Percentiles rank a stretch among this genome's conserved stretches.
These are phyloP conservation scores for Kluyveromyces sp. DNA, from an alignment of 1,139 yeast species.

Conservation along the genomic window DNA sequence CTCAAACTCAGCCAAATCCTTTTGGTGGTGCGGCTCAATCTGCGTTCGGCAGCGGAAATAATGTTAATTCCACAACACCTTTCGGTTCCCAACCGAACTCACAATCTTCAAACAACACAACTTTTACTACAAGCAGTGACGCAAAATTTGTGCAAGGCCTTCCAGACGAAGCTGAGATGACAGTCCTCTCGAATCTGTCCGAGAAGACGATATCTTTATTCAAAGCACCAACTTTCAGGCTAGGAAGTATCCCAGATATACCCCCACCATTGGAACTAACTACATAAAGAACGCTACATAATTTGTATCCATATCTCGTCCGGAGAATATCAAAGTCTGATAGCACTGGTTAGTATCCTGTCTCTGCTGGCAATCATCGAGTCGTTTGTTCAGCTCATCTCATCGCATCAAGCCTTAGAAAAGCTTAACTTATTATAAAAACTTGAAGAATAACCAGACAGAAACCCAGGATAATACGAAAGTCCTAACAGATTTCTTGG, in stretches of 20 bases:
- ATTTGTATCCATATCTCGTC: background rate
- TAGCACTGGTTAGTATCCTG: no score
- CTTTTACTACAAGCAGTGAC: background rate
- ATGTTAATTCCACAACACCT: constrained; percentile 11
- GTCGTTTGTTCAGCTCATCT: no score
- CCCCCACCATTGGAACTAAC: constrained; percentile 54
- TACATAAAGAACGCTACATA: background rate
- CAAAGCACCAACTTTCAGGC: constrained; percentile 41
- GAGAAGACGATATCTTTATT: constrained; percentile 44
- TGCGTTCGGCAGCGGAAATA: background rate
- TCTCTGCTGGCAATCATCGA: no score
- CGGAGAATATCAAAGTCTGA: no score
- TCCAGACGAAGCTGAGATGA: constrained; percentile 26
- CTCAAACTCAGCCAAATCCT: background rate
- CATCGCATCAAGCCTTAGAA: background rate
- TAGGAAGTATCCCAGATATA: constrained; percentile 72
- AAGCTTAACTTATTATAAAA: background rate
- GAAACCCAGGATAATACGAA: no score
- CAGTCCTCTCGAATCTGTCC: constrained; percentile 36
- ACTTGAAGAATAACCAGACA: background rate
- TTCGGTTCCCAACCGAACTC: constrained; percentile 12
- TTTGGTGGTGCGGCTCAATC: background rate
- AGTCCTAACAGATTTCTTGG: no score
- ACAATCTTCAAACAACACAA: background rate
- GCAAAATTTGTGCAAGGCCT: constrained; percentile 33